These are phyloP conservation scores for Termitomyces sp. DNA, from an alignment of 768 basidiomycete genomes.

Conservation along the genomic window DNA sequence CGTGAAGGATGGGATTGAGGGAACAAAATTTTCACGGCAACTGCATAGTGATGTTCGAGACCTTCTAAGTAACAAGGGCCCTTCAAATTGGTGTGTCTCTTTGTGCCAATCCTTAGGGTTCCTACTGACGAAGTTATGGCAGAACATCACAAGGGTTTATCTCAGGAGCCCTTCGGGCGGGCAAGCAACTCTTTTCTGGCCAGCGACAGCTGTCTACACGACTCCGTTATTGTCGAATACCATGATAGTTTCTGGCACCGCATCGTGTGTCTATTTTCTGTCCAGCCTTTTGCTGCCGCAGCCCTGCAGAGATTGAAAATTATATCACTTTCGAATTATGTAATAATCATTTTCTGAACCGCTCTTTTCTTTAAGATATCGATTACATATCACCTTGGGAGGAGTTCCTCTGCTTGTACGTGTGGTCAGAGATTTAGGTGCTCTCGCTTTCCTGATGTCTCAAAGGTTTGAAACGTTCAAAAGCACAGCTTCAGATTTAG, in stretches of 20 bases:
- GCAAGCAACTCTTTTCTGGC: background rate
- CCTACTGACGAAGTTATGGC: background rate
- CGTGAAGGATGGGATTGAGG: slow-evolving; percentile 34
- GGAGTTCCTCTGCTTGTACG: background rate
- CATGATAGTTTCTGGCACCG: background rate
- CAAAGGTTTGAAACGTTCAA: no score
- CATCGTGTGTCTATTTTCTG: background rate
- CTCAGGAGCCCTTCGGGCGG: background rate
- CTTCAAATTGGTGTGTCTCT: background rate
- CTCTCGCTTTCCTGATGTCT: background rate
- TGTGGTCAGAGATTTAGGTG: no score
- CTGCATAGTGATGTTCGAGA: background rate
- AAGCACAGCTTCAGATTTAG: background rate
- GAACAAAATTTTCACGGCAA: background rate
- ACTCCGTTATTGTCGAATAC: background rate
- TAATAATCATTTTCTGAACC: background rate
- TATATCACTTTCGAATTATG: background rate
- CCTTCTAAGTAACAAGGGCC: background rate
- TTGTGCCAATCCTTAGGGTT: background rate
- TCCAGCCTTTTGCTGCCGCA: background rate
- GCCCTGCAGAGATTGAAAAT: background rate
- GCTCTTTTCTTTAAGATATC: no score
- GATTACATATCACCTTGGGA: no score
- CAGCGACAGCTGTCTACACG: background rate
- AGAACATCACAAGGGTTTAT: background rate